Base-by-base conservation (phyloP, 192 early-diverging fungal genomes). In the Umbelopsis sp. region DNA sequence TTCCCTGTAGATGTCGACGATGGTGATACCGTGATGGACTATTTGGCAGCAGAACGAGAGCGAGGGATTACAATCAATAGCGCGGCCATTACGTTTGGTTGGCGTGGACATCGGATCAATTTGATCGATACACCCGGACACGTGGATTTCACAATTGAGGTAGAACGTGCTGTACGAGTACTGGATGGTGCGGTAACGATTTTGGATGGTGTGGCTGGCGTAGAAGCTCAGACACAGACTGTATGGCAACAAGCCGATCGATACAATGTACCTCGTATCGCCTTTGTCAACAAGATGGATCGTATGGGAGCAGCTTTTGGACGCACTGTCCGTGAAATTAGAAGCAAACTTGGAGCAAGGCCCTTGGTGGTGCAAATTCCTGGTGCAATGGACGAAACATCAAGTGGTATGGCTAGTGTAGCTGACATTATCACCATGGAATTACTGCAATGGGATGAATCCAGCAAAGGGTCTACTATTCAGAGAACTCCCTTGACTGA, bases 201-300 rank as follows among this genome's bases (percentile, higher is more conserved):
- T 22, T 62, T 98, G n/a, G 95, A 98, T 81, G 96, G 90, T 0
- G 97, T 98, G 7, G 91, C 95, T 0, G 97, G 97, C 4, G 97
- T 98, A 6, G 95, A 98, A 74, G 97, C 97, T 8, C 97, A 98
- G 78, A 98, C 97, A n/a, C 91, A 93, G 74, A 95, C 91, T 0
- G 97, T 97, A 31, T 96, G 95, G 95, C 66, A 78, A 24, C 97
- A 99, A 77, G 94, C 96, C 56, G 86, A 89, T 68, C 80, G 90
- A 14, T 96, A 97, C 70, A 71, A 77, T 0, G 85, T 97, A 0
- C 95, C 97, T 2, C 87, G 95, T 0, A 82, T 98, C 20, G 88
- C 90, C 1, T 95, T 93, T 85, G 87, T 97, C n/a, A 98, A 98
- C 83, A 98, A 98, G 73, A 92, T 98, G 91, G 97, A 98, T 74